A percentile compares a stretch with the other conserved stretches of the same genome.
These are phyloP conservation scores for Durotheca rogersii DNA, from an alignment of 495 filamentous ascomycete species.

Conservation along the genomic window DNA sequence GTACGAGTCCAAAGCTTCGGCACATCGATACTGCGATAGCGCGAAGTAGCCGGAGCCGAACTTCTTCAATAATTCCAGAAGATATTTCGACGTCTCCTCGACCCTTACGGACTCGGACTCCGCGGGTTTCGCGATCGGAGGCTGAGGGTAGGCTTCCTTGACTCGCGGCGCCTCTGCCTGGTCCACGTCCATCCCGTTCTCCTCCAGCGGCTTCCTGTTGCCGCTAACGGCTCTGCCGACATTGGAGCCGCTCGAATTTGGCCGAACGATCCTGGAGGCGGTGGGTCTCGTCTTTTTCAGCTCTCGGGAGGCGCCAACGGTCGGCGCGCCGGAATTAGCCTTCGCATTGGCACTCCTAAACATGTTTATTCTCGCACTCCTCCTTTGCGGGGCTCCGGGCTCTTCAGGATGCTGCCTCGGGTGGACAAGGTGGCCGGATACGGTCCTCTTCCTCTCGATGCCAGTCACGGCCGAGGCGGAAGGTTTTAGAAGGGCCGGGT, in stretches of 20 bases:
- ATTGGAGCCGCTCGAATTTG: constrained; percentile 58
- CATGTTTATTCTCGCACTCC: constrained; percentile 70
- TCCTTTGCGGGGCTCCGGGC: constrained; percentile 68
- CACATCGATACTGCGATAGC: constrained; percentile 73
- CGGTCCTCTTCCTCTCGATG: constrained; percentile 74
- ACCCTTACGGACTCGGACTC: constrained; percentile 56
- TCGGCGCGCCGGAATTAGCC: constrained; percentile 62
- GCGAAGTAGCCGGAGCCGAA: constrained; percentile 76
- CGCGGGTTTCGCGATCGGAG: constrained; percentile 43
- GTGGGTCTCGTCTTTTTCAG: constrained; percentile 75
- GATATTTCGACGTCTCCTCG: constrained; percentile 70
- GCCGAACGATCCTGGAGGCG: constrained; percentile 51
- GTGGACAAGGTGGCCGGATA: constrained; percentile 77
- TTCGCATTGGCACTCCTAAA: constrained; percentile 60
- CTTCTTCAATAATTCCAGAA: constrained; percentile 80
- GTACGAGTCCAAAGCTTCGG: constrained; percentile 72
- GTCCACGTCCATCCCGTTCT: constrained; percentile 64
- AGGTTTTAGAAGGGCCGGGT: constrained; percentile 24
- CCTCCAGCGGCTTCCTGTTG: constrained; percentile 69
- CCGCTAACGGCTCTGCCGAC: constrained; percentile 86
- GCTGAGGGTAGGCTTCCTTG: constrained; percentile 41
- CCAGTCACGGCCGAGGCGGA: constrained; percentile 32
- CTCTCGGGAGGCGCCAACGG: constrained; percentile 63
- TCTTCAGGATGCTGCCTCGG: constrained; percentile 59
- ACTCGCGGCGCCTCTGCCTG: constrained; percentile 53